These are phyloP conservation scores for Caloboletus firmus DNA, from an alignment of 1,284 basidiomycete genomes.

Conservation along the genomic window DNA sequence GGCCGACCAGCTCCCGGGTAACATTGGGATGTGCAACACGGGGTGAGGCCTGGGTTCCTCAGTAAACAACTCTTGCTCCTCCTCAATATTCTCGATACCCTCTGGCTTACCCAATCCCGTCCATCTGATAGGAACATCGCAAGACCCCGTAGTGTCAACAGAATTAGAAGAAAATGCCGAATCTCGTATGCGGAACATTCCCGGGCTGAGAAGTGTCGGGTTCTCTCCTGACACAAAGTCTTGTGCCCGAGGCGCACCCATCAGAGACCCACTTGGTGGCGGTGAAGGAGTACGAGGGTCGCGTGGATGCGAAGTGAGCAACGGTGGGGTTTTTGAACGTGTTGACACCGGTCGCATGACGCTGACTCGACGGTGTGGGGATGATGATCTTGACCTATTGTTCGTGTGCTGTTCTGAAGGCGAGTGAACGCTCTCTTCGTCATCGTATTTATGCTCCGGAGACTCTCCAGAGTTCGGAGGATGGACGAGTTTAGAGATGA, in stretches of 20 bases:
- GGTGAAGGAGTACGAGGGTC: slow-evolving; percentile 29
- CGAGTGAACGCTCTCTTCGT: slow-evolving; percentile 15
- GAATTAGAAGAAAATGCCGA: slow-evolving; percentile 50
- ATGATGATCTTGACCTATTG: slow-evolving; percentile 29
- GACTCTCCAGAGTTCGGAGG: slow-evolving; percentile 11
- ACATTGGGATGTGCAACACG: slow-evolving; percentile 16
- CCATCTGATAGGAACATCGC: slow-evolving; percentile 55
- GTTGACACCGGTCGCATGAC: slow-evolving; percentile 33
- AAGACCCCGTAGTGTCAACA: slow-evolving; percentile 40
- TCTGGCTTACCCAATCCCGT: slow-evolving; percentile 42
- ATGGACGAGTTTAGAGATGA: slow-evolving; percentile 23
- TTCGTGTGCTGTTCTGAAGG: slow-evolving; percentile 16
- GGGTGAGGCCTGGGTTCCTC: slow-evolving; percentile 22
- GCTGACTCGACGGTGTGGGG: slow-evolving; percentile 28
- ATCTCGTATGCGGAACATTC: slow-evolving; percentile 50
- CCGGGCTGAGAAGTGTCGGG: slow-evolving; percentile 43
- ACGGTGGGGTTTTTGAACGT: slow-evolving; percentile 36
- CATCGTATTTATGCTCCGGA: slow-evolving; percentile 10
- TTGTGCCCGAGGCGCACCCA: slow-evolving; percentile 18
- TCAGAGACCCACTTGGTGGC: slow-evolving; percentile 17
- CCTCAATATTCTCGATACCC: slow-evolving; percentile 32
- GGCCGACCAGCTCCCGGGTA: slow-evolving; percentile 35
- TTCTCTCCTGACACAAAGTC: slow-evolving; percentile 29
- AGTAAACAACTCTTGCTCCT: slow-evolving; percentile 32
- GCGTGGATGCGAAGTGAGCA: slow-evolving; percentile 31